Base-by-base conservation (phyloP, 768 basidiomycete species). In the Coprinopsis sp. region DNA sequence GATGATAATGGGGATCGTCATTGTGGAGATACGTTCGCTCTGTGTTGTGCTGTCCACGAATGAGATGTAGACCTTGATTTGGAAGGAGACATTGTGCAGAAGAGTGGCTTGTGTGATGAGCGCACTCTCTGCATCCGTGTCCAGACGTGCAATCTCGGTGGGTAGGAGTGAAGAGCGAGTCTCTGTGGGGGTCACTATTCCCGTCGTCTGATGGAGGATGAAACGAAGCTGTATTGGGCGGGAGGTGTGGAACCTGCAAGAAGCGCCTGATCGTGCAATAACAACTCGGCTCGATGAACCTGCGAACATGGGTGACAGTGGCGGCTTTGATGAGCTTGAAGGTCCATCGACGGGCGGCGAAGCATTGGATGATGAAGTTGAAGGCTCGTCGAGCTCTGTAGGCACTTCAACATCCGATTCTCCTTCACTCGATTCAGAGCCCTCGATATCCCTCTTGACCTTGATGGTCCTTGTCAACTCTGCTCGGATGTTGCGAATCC, bases 191-290 rank as follows among this genome's bases (percentile, higher is more conserved):
- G 81, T 74, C 24, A 69, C 61, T 41, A 71, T 64, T 24, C 76
- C 69, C 3, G 72, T 69, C 16, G 75, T 67, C 42, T 79, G 83
- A 56, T 91, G 91, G 13, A 97, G 71, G 23, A 94, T 69, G 50
- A 97, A 87, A 3, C 91, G 81, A 30, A 91, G 72, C 53, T 76
- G 86, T 50, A 93, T 77, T 3, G 86, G 75, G 12, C 76, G 77
- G 36, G 78, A 74, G 0, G 82, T 78, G 54, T 96, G 92, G 60
- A 96, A 92, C 37, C 91, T 83, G 62, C 91, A 92, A 16, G 91
- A 86, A 33, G 92, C 93, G 37, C 95, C 95, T 12, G 93, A 92
- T 6, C 86, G 79, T 11, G 91, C 83, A 22, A 97, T 70, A 41
- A 84, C 72, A 2, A 74, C 71, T 30, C 72, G 67, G 53, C 77